Evolutionary conservation across 345 rosid species (phyloP), one percentile per base, ranked within the genome.

Genomic region (Firmiana major): DNA sequence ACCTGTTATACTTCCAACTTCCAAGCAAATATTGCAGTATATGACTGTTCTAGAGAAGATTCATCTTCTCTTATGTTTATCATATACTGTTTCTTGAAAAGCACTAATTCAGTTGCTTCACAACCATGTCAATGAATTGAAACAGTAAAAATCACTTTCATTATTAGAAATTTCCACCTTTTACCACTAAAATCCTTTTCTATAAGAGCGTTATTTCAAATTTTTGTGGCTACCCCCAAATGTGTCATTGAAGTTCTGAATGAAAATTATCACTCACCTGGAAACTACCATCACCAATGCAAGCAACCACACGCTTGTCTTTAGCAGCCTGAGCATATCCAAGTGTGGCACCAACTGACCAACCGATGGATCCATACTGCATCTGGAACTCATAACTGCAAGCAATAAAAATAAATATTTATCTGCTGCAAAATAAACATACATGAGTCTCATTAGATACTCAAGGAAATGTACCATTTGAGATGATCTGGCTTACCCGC

Each of bases 331-430:
- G 92, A 79, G 92, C 91, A 77, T 90, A 90, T 48, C 94, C 94
- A 54, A 90, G 89, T 3, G 94, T 89, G 24, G 94, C 92, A 62
- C 94, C 94, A 57, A 89, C 92, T 12, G 94, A 87, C 94, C 94
- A 90, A 66, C 94, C 94, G 65, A 90, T 90, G 21, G 94, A 90
- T 78, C 94, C 94, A 77, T 89, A 90, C 65, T 90, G 94, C 94
- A 90, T 90, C 83, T 90, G 94, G 82, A 90, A 90, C 73, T 90
- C 94, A 63, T 89, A 90, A 45, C 94, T 90, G 76, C 51, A 80
- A 22, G 74, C 54, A 66, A 62, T 36, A 48, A 71, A 59, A 58
- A 78, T 31, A 36, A 51, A 55, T 38, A 59, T 68, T 75, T 75
- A 19, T 6, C n/a, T 12, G 17, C 26, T 66, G 74, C 71, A 31